Evolutionary conservation across 2,329 filamentous ascomycete genomes (phyloP).

Genomic region (Colletotrichum musae): DNA sequence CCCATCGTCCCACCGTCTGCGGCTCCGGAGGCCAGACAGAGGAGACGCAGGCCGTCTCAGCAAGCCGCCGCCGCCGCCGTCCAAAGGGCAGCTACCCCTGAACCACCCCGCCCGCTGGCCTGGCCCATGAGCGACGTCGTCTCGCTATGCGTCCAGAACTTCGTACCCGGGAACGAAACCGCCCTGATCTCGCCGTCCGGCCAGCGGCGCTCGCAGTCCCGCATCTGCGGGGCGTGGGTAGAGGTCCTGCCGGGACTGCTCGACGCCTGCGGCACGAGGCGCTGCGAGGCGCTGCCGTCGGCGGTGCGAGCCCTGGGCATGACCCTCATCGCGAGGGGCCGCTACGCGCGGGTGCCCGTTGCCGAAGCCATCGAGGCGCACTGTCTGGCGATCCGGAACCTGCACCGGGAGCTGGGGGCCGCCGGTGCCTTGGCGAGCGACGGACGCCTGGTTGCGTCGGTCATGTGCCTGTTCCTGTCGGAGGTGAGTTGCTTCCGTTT

Average conservation of each 20-base stretch:
- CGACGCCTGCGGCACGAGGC: slow-evolving; percentile 33
- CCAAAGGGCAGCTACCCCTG: background rate
- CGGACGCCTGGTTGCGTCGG: slow-evolving; percentile 47
- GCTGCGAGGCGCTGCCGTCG: slow-evolving; percentile 44
- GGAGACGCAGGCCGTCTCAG: background rate
- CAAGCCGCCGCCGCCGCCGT: background rate
- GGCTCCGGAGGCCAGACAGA: too few relatives aligned
- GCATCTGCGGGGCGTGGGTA: slow-evolving; percentile 58
- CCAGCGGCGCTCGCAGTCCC: slow-evolving; percentile 47
- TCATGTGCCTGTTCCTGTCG: slow-evolving; percentile 54
- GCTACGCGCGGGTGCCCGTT: slow-evolving; percentile 42
- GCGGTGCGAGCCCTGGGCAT: slow-evolving; percentile 52
- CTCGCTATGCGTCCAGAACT: slow-evolving; percentile 45
- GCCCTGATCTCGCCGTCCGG: background rate
- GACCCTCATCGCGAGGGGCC: slow-evolving; percentile 47
- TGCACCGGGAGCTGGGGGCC: slow-evolving; percentile 44
- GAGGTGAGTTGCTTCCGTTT: slow-evolving; percentile 40
- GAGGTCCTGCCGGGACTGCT: slow-evolving; percentile 52
- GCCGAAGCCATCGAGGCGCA: slow-evolving; percentile 49
- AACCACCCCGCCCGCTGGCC: slow-evolving; percentile 14
- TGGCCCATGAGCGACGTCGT: slow-evolving; percentile 47
- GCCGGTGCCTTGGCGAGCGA: slow-evolving; percentile 37
- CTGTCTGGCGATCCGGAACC: slow-evolving; percentile 47
- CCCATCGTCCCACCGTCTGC: background rate
- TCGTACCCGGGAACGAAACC: slow-evolving; percentile 36